These are phyloP conservation scores for Solanum etuberosum DNA, from an alignment of 257 asterid species.

Conservation along the genomic window DNA sequence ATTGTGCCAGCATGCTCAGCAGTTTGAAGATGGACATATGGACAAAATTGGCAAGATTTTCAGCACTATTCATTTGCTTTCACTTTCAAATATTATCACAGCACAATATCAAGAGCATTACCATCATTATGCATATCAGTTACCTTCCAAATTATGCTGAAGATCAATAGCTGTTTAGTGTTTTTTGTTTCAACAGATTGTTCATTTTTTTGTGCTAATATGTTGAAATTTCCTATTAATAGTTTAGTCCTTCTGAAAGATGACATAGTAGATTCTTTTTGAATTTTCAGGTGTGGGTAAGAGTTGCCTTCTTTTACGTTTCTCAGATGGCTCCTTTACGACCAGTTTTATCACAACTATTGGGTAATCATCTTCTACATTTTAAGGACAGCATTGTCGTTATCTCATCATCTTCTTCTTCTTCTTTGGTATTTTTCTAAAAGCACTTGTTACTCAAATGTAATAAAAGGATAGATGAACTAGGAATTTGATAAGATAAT, in stretches of 20 bases:
- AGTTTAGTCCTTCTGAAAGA: background rate
- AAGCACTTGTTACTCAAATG: background rate
- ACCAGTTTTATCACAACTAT: conserved; percentile 93
- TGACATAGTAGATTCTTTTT: background rate
- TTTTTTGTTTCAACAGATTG: background rate
- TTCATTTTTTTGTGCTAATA: background rate
- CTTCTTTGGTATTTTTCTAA: background rate
- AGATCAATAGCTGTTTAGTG: background rate
- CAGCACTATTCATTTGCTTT: background rate
- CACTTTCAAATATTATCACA: background rate
- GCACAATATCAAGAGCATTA: background rate
- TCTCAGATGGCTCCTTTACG: conserved; percentile 97
- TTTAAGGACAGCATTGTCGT: background rate
- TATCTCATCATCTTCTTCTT: background rate
- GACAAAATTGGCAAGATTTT: background rate
- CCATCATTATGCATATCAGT: background rate
- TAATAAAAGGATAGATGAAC: background rate
- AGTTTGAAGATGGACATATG: background rate
- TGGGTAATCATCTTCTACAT: conserved; percentile 30
- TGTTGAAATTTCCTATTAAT: background rate
- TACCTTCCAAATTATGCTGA: background rate
- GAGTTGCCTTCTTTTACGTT: conserved; percentile 97
- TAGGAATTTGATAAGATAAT: background rate
- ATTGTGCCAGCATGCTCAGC: background rate
- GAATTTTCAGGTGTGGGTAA: conserved; percentile 66